Evolutionary conservation across 441 rosid genomes (phyloP), one percentile per base, ranked within the genome.

Genomic region (Croton laevigatus): DNA sequence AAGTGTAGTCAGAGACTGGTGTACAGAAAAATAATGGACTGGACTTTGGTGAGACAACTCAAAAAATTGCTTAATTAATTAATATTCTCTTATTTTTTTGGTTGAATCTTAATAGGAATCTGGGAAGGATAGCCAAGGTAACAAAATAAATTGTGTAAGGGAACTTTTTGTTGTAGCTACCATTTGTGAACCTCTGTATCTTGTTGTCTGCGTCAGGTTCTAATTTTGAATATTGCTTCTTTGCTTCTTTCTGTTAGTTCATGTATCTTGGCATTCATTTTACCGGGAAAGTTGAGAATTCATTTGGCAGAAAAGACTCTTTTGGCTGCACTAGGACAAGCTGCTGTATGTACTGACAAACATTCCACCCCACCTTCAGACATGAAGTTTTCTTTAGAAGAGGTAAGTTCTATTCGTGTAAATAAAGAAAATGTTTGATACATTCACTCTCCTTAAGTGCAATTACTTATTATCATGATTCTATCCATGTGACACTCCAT

Each of bases 121-220:
- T 53, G 98, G 99, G 79, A 93, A 92, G 86, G 97, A 86, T 78
- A 94, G 98, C 79, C 89, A 86, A 72, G 98, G 89, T 64, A 92
- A 85, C 88, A 95, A 95, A 81, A 92, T 84, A 86, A 89, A 91
- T 71, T 91, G 82, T 58, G 89, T 93, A 83, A 92, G 86, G 80
- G 86, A 83, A 59, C 98, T 95, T 79, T 96, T 95, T 79, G 96
- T 91, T 78, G 97, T 98, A 60, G 91, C 98, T 73, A 86, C 84
- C 62, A 97, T 91, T 81, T 89, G 97, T 71, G 99, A 95, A 84
- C 95, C 98, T 75, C 93, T 73, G 65, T 91, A 91, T 82, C 73
- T 95, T 71, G 85, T 89, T 76, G 99, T 78, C 80, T 95, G 71
- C 98, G 92, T 69, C 98, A 95, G 99, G 99, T 88, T 70, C 61